Percentiles rank a stretch among this genome's conserved stretches.
Conservation (phyloP, 2,329 filamentous ascomycete genomes). For the Fonsecaea pugnacius region DNA sequence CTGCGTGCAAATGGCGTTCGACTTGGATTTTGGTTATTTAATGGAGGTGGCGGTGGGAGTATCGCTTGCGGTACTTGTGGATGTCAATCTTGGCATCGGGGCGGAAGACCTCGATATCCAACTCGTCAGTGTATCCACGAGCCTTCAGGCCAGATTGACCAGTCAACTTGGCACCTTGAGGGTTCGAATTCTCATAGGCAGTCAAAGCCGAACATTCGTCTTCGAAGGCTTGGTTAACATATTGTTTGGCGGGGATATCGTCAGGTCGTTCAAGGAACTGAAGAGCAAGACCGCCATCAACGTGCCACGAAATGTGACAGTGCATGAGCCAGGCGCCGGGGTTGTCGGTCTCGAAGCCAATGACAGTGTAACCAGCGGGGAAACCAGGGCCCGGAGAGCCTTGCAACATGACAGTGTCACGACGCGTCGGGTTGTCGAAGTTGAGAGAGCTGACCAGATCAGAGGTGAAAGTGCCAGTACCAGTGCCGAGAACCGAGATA, state of each 20-base stretch:
- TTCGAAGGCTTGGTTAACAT: constrained; percentile 29
- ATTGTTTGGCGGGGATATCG: constrained; percentile 28
- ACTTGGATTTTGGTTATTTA: constrained; percentile 14
- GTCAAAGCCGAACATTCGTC: constrained; percentile 30
- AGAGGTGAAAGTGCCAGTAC: constrained; percentile 46
- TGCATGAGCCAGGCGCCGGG: constrained; percentile 71
- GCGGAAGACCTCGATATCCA: constrained; percentile 16
- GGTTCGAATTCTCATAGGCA: constrained; percentile 22
- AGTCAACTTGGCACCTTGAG: constrained; percentile 19
- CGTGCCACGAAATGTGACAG: constrained; percentile 81
- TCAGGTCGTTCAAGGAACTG: constrained; percentile 43
- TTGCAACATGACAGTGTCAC: constrained; percentile 60
- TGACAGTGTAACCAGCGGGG: constrained; percentile 62
- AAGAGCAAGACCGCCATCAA: constrained; percentile 67
- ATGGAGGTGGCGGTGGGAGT: constrained; percentile 19
- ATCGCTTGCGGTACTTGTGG: constrained; percentile 26
- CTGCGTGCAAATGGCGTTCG: constrained; percentile 19
- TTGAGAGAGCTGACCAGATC: constrained; percentile 61
- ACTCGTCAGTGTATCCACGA: constrained; percentile 19
- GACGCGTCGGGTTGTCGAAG: constrained; percentile 65
- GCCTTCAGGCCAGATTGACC: constrained; percentile 30
- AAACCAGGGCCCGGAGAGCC: constrained; percentile 26
- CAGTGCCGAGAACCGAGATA: constrained; percentile 65
- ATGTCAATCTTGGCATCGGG: constrained; percentile 25
- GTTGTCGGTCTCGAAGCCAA: constrained; percentile 56